These are phyloP conservation scores for Piper longum DNA, from an alignment of 164 flowering plant genomes.

Conservation along the genomic window DNA sequence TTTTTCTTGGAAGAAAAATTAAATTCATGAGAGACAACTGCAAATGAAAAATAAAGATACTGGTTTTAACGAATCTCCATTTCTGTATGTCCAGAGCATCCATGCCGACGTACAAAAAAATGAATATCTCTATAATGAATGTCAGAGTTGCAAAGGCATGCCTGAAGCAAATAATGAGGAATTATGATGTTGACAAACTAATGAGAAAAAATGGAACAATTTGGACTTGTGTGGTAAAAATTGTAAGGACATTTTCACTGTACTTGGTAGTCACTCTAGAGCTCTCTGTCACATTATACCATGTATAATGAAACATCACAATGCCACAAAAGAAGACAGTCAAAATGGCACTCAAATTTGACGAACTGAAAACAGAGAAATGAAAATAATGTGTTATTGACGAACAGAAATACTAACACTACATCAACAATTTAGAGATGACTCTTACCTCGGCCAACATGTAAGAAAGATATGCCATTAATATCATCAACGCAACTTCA, in stretches of 20 bases:
- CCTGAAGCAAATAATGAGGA: slow-evolving; percentile 35
- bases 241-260: neutral
- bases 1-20: too few relatives aligned
- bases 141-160: slow-evolving; percentile 87
- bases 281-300: too few relatives aligned
- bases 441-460: slow-evolving; percentile 73
- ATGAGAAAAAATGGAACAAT: slow-evolving; percentile 8
- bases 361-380: slow-evolving; percentile 33
- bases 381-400: too few relatives aligned
- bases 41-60: too few relatives aligned
- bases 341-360: slow-evolving; percentile 67
- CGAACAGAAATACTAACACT: too few relatives aligned
- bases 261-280: slow-evolving; percentile 24
- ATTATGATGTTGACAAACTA: neutral
- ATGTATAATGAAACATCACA: slow-evolving; percentile 86
- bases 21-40: too few relatives aligned
- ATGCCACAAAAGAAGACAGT: slow-evolving; percentile 94
- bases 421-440: neutral
- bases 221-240: neutral
- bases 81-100: slow-evolving; percentile 50
- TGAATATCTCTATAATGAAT: slow-evolving; percentile 69
- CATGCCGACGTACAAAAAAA: slow-evolving; percentile 44
- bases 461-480: slow-evolving; percentile 92
- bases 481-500: slow-evolving; percentile 89
- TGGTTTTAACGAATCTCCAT: slow-evolving; percentile 29